phyloP scores from a whole-genome alignment of 345 rosid species.

The Brassica juncea region DNA sequence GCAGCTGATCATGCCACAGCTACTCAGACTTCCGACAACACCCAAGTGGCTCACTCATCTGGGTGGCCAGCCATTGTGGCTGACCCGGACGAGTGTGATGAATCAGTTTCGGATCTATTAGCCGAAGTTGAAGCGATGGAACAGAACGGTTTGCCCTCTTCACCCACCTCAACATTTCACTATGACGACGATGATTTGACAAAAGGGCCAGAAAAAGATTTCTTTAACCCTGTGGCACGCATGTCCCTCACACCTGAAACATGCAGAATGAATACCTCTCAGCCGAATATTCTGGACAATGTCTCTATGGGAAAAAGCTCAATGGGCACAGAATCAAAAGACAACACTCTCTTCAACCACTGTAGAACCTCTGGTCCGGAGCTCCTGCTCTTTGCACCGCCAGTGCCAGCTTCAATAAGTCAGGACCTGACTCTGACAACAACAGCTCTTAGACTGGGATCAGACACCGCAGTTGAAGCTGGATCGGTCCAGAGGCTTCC shows the following conservation, averaged over 20 bases:
- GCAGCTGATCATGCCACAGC: neutral
- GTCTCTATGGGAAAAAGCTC: neutral
- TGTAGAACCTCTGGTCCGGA: neutral
- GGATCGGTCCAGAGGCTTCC: neutral
- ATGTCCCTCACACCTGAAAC: neutral
- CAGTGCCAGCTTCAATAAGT: neutral
- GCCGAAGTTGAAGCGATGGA: conserved; percentile 1
- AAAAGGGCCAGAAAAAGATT: neutral
- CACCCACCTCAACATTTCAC: neutral
- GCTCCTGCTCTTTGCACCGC: neutral
- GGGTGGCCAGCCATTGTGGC: conserved; percentile 1
- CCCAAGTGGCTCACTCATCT: neutral
- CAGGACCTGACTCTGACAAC: neutral
- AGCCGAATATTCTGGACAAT: neutral
- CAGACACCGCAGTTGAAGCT: neutral
- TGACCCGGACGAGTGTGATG: neutral
- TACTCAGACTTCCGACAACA: neutral
- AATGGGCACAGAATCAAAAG: neutral
- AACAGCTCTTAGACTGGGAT: neutral
- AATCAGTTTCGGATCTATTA: neutral
- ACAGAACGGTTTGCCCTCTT: neutral
- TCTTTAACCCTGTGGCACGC: neutral
- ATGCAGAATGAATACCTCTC: neutral
- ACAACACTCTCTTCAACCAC: neutral
- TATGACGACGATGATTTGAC: neutral